phyloP scores from a whole-genome alignment of 2,329 filamentous ascomycete species.

The Fusarium longipes region DNA sequence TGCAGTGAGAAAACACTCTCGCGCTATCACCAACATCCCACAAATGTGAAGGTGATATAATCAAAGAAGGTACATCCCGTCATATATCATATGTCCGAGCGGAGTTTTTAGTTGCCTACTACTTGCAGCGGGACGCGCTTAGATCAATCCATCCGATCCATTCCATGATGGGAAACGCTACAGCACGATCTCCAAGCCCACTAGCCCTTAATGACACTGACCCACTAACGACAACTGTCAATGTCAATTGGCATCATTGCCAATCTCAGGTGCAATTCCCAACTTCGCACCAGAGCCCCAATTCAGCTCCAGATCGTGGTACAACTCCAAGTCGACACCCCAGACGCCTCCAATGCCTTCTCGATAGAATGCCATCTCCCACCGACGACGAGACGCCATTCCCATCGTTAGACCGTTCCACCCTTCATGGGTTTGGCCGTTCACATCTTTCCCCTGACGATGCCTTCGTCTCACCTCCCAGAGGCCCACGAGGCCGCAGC shows the following conservation, averaged over 20 bases:
- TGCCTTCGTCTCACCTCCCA: conserved; percentile 77
- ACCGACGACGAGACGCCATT: conserved; percentile 55
- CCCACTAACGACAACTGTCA: conserved; percentile 29
- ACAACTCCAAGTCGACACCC: conserved; percentile 12
- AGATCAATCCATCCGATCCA: conserved; percentile 16
- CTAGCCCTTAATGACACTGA: conserved; percentile 36
- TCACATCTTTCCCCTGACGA: conserved; percentile 85
- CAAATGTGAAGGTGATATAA: background rate
- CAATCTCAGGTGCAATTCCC: conserved; percentile 11
- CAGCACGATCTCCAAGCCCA: conserved; percentile 36
- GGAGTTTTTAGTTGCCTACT: background rate
- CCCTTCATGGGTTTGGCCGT: conserved; percentile 61
- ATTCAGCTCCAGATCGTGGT: background rate
- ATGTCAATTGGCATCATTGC: conserved; percentile 34
- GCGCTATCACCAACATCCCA: conserved; percentile 15
- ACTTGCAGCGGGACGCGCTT: conserved; percentile 16
- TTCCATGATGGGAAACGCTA: conserved; percentile 24
- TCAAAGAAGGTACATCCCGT: background rate
- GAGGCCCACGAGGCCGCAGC: conserved; percentile 68
- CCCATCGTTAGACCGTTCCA: conserved; percentile 48
- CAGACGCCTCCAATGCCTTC: conserved; percentile 28
- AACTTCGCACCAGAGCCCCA: background rate
- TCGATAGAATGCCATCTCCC: conserved; percentile 51
- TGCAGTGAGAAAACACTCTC: background rate
- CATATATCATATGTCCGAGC: conserved; percentile 2